Percentiles rank a stretch among this genome's conserved stretches.
phyloP scores from a whole-genome alignment of 2,329 filamentous ascomycete species.

The Colletotrichum musicola region DNA sequence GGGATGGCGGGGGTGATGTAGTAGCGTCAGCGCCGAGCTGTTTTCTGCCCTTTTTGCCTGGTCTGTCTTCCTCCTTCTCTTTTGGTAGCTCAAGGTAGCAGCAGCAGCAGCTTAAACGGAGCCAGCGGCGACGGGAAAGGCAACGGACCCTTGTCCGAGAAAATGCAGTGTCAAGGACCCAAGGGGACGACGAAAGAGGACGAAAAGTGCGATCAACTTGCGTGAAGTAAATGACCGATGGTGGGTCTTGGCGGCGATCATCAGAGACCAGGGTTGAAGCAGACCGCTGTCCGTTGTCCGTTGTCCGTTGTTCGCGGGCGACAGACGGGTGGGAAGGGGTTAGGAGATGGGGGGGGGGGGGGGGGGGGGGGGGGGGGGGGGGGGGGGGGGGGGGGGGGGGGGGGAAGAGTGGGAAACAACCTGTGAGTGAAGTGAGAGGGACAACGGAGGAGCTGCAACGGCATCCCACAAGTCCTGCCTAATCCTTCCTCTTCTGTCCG shows the following conservation, averaged over 20 bases:
- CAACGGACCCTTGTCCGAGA: conserved; percentile 27
- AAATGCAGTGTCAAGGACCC: conserved; percentile 24
- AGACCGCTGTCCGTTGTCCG: no score
- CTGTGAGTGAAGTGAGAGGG: not conserved
- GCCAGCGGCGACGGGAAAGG: conserved; percentile 20
- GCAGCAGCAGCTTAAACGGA: conserved; percentile 35
- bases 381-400: no score
- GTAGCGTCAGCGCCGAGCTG: not conserved
- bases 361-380: no score
- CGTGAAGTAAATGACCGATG: conserved; percentile 39
- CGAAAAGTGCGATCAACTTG: conserved; percentile 35
- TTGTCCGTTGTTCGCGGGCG: no score
- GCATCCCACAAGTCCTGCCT: not conserved
- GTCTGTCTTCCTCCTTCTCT: not conserved
- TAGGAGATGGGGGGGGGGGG: no score
- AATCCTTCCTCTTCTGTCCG: no score
- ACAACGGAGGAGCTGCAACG: not conserved
- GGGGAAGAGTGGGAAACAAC: not conserved
- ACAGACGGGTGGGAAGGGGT: conserved; percentile 3
- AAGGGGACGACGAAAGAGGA: conserved; percentile 28
- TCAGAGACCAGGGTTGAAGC: conserved; percentile 32
- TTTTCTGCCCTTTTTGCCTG: conserved; percentile 12
- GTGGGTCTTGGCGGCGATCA: conserved; percentile 41
- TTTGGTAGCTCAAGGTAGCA: conserved; percentile 27
- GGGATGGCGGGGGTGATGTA: conserved; percentile 32